Evolutionary conservation across 116 monocot genomes (phyloP).

Genomic region (Trichopus zeylanicus): DNA sequence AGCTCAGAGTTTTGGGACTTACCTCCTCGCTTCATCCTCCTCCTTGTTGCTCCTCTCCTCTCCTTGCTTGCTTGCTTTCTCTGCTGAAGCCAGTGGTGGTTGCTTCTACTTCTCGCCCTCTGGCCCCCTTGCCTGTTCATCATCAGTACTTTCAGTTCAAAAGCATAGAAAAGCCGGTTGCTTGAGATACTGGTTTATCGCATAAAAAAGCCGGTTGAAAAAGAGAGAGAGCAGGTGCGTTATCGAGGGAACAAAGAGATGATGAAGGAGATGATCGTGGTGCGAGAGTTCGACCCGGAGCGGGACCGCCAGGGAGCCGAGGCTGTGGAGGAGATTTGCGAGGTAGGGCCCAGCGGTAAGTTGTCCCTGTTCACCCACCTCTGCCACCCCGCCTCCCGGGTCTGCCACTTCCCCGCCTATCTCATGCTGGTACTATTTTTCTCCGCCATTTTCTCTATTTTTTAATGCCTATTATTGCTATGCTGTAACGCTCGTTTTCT

Average conservation of each 20-base stretch:
- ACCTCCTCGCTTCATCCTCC: neutral
- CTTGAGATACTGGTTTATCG: too few species aligned
- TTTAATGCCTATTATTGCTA: too few species aligned
- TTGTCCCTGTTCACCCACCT: conserved; percentile 49
- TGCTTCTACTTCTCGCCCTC: too few species aligned
- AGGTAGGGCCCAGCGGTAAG: conserved; percentile 48
- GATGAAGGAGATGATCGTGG: neutral
- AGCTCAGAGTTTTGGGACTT: neutral
- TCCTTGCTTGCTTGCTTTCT: neutral
- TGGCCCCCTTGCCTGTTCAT: neutral
- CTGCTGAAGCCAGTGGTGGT: too few species aligned
- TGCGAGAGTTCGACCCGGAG: conserved; percentile 43
- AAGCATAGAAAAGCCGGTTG: neutral
- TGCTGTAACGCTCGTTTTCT: too few species aligned
- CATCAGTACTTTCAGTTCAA: neutral
- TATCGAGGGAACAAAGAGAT: neutral
- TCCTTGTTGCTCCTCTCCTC: neutral
- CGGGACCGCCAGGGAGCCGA: conserved; percentile 28
- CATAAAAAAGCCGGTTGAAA: too few species aligned
- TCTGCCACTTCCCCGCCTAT: conserved; percentile 62
- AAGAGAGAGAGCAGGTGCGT: neutral
- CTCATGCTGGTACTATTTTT: conserved; percentile 53
- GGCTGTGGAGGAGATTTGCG: conserved; percentile 43
- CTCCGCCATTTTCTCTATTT: neutral
- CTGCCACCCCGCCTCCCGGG: conserved; percentile 56